A percentile compares a stretch with the other conserved stretches of the same genome.
Conservation (phyloP, 257 asterid genomes). For the Salvia rosmarinus region DNA sequence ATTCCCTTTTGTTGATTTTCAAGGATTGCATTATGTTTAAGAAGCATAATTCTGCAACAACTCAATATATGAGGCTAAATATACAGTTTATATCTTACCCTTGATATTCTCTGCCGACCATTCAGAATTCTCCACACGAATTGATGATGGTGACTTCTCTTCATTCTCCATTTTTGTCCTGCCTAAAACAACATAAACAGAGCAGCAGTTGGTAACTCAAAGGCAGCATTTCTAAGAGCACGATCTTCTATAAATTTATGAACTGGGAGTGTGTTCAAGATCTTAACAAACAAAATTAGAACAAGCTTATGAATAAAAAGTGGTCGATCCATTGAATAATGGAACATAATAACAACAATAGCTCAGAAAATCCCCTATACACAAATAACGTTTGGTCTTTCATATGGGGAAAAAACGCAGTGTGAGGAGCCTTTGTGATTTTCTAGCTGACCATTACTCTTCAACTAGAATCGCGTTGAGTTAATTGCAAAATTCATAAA, state of each 20-base stretch:
- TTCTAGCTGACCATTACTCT: background rate
- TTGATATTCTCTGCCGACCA: slow-evolving; percentile 58
- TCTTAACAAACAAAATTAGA: background rate
- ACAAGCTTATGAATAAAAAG: background rate
- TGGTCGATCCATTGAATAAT: background rate
- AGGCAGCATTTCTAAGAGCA: slow-evolving; percentile 4
- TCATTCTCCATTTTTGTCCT: slow-evolving; percentile 49
- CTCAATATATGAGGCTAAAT: background rate
- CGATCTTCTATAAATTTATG: background rate
- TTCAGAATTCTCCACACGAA: slow-evolving; percentile 36
- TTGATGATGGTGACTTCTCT: slow-evolving; percentile 37
- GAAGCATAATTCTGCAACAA: background rate
- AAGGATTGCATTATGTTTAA: background rate
- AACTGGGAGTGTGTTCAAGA: background rate
- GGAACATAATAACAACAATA: no score
- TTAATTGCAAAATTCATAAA: background rate
- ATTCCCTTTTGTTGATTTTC: background rate
- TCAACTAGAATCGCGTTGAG: slow-evolving; percentile 10
- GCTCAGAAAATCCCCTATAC: no score
- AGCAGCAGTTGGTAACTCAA: slow-evolving; percentile 1
- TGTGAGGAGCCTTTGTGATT: no score
- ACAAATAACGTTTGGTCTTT: no score
- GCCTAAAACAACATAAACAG: background rate
- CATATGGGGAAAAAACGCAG: no score
- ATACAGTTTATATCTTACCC: slow-evolving; percentile 41